Base-by-base conservation (phyloP, 2,329 filamentous ascomycete genomes). In the Orbilia quercus region DNA sequence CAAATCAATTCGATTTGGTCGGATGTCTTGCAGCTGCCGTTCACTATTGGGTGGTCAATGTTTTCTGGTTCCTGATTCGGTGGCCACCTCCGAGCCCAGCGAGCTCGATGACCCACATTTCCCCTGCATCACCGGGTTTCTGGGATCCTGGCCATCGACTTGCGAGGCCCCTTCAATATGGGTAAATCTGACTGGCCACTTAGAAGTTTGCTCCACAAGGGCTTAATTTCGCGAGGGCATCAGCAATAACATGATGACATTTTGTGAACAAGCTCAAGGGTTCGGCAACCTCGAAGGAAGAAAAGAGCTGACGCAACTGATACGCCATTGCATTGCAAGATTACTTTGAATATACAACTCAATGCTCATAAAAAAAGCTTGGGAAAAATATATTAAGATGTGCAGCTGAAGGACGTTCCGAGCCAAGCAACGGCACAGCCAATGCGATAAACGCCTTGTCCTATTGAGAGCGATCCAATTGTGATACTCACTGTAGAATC, bases 121-220 rank as follows among this genome's bases (percentile, higher is more conserved):
- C 59, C 59, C 67, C 59, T 72, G 67, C 67, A 59, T 72, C 42
- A 45, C 34, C 34, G 40, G 59, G 50, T 65, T 60, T 59, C 67
- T 64, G 54, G 67, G 67, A 47, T 60, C 34, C 51, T 51, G 16
- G 59, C 44, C 58, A 40, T 71, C 51, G 51, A 64, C 60, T 65
- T 72, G 36, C 67, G 51, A 65, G 65, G 47, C 66, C 67, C 67
- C 67, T 72, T 64, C 67, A 71, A 72, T 72, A 72, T 55, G 45
- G 53, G 20, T 54, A 72, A 72, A 72, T 72, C 67, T 72, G 38
- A 72, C 67, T 72, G 67, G 67, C 42, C 59, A 48, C 45, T 25
- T 18, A 58, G n/a, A 55, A 23, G 54, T 69, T 72, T 58, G 67
- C 36, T 59, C 51, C 51, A 51, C 53, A 16, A 31, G 34, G 55